phyloP scores from a whole-genome alignment of 148 eudicot genomes.

The Silene latifolia region DNA sequence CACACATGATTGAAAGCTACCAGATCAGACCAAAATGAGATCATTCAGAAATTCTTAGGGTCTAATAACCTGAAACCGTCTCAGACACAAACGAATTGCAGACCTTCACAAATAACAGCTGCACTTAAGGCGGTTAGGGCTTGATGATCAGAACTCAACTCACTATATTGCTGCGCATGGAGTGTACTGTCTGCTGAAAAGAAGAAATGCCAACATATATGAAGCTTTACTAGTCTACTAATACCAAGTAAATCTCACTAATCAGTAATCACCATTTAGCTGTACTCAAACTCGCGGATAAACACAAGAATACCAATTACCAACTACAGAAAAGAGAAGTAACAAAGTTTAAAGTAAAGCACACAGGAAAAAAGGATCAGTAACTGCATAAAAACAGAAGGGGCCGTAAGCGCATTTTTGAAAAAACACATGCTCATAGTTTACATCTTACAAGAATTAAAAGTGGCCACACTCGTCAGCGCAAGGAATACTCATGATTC shows the following conservation, averaged over 20 bases:
- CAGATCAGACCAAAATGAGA: slow-evolving; percentile 2
- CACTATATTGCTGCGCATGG: slow-evolving; percentile 50
- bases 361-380: background rate
- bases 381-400: too few relatives aligned
- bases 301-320: background rate
- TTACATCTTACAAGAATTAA: background rate
- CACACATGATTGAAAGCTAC: background rate
- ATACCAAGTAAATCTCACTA: slow-evolving; percentile 28
- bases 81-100: background rate
- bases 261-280: background rate
- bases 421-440: background rate
- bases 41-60: background rate
- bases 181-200: slow-evolving; percentile 38
- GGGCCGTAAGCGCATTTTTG: background rate
- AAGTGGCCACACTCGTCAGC: background rate
- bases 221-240: slow-evolving; percentile 6
- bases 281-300: background rate
- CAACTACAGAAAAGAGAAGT: too few relatives aligned
- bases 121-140: slow-evolving; percentile 33
- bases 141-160: slow-evolving; percentile 41
- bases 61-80: background rate
- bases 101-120: slow-evolving; percentile 46
- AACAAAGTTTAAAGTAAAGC: background rate
- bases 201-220: slow-evolving; percentile 15
- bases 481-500: background rate